Evolutionary conservation across 371 early-diverging fungal genomes (phyloP), one percentile per base, ranked within the genome.

Genomic region (Thermomucor indicae-seudaticae): DNA sequence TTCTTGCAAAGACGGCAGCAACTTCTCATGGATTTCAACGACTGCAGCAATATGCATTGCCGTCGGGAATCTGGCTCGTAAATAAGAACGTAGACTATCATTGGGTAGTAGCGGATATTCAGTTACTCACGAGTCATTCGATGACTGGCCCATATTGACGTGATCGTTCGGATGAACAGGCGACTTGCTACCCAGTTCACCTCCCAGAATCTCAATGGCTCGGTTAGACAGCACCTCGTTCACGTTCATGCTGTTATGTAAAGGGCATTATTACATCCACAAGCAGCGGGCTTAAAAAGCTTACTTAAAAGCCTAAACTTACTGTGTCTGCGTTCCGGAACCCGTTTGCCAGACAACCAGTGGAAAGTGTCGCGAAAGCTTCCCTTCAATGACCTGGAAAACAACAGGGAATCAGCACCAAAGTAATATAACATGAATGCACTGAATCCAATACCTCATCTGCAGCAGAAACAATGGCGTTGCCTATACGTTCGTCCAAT

Each of bases 161-260:
- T 92, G 91, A 64, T 93, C 93, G 67, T 93, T 93, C 41, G 93
- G 93, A 60, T 93, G 93, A 20, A 92, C 90, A 2, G 89, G 88
- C 22, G 66, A 74, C 79, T 91, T 88, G 70, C 73, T 74, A 34
- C 93, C 93, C n/a, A 84, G 67, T 53, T 83, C 81, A 40, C 90
- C 93, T 45, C 91, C 90, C 17, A 91, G 70, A 34, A 92, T 71
- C 69, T 93, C 90, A 62, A 89, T 92, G 25, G 93, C 93, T 43
- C 93, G 86, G 80, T 93, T 93, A 31, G 91, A 83, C 50, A 92
- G 80, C 40, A 92, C 93, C 62, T 88, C 88, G 49, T 88, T 89
- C 45, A 81, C 84, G 53, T 92, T 92, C 93, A 92, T 92, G 75
- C 68, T 71, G 47, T 20, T 27, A 37, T 35, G 24, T 27, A 27